Evolutionary conservation across 495 filamentous ascomycete species (phyloP), one percentile per base, ranked within the genome.

Genomic region (Hyphodiscus hymeniophilus): DNA sequence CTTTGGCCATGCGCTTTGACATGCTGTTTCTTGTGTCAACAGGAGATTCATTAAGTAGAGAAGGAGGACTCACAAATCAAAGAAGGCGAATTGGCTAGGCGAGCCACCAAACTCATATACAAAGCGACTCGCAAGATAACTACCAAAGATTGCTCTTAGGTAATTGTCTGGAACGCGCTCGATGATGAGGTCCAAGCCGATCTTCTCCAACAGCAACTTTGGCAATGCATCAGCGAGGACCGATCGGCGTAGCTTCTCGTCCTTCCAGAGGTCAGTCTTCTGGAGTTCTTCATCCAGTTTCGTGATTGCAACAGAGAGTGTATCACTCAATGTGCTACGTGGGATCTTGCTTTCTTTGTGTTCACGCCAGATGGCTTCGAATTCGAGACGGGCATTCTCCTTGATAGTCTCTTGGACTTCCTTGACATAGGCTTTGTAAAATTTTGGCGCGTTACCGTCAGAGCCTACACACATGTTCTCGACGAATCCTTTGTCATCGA

Each of bases 291-390:
- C 90, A 56, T 98, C 89, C 18, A 98, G 75, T 54, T 84, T 84
- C 20, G 92, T 97, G 60, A 98, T 98, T 39, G 94, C 94, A 38
- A 85, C 50, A 54, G 85, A 90, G 51, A 98, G 76, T 52, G 81
- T 83, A 60, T 98, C 92, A 47, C 85, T 92, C 18, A 98, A 77
- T 2, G 88, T 81, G 45, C 87, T 92, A 45, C 89, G 77, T 20
- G 86, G 64, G 34, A 83, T 71, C 40, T 85, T 84, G 2, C 85
- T 94, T 62, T 84, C 69, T 67, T 89, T 77, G 62, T 95, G 80
- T 65, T 97, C 92, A 48, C 83, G 79, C 92, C 92, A 98, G 65
- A 98, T 90, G 44, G 92, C 92, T 65, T 97, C 94, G 50, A 98
- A 98, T 67, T 98, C 92, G 42, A 98, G 76, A 2, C 74, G 70